A percentile compares a stretch with the other conserved stretches of the same genome.
Conservation (phyloP, 345 rosid species). For the Lepidium aucheri region DNA sequence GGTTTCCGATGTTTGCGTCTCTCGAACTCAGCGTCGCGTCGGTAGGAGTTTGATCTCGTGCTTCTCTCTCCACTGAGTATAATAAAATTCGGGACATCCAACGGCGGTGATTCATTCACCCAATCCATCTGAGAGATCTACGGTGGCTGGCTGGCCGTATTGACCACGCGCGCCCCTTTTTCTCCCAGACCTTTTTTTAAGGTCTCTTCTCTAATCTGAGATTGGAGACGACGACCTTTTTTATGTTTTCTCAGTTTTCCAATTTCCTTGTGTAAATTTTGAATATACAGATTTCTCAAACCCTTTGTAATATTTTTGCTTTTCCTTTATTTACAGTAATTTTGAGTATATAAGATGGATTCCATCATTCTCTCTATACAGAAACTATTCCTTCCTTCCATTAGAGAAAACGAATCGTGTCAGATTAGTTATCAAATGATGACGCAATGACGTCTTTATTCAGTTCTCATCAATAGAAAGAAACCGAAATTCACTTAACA, state of each 20-base stretch:
- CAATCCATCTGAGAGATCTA: not conserved
- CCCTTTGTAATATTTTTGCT: not conserved
- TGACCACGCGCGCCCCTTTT: conserved; percentile 21
- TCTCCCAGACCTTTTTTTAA: conserved; percentile 8
- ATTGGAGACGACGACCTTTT: not conserved
- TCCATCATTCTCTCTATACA: no score
- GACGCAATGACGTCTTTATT: no score
- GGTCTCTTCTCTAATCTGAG: not conserved
- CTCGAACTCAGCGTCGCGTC: conserved; percentile 41
- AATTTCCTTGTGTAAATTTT: not conserved
- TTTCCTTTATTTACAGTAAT: not conserved
- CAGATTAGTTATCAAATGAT: no score
- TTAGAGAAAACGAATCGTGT: no score
- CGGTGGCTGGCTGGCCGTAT: conserved; percentile 21
- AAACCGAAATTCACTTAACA: not conserved
- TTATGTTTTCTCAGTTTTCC: not conserved
- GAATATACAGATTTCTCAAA: conserved; percentile 10
- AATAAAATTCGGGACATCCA: not conserved
- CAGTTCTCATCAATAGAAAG: not conserved
- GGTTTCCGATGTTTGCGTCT: conserved; percentile 37
- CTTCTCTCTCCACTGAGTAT: conserved; percentile 32
- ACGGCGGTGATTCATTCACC: conserved; percentile 7
- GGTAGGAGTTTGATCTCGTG: conserved; percentile 41
- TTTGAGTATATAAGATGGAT: not conserved
- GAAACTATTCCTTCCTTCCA: no score